phyloP scores from a whole-genome alignment of 2,329 filamentous ascomycete genomes.

The Alternaria atra region DNA sequence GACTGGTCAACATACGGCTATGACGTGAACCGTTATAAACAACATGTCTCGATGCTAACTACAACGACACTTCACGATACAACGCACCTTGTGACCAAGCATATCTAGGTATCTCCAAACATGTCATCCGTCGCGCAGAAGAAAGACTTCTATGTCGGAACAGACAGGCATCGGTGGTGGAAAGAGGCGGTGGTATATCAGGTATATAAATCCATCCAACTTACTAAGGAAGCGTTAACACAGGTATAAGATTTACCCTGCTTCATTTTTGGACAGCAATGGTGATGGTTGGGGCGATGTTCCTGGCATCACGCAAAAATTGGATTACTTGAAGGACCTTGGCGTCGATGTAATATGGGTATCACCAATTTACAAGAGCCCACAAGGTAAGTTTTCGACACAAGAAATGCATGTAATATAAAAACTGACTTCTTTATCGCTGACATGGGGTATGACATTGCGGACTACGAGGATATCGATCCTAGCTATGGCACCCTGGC shows the following conservation, averaged over 20 bases:
- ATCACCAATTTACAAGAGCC: conserved; percentile 56
- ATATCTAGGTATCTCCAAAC: not conserved
- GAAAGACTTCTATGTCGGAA: conserved; percentile 42
- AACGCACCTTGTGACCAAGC: not conserved
- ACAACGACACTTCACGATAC: not conserved
- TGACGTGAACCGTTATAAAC: conserved; percentile 12
- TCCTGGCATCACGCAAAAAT: conserved; percentile 64
- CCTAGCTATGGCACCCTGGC: conserved; percentile 51
- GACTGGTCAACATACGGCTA: conserved; percentile 7
- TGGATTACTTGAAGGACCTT: conserved; percentile 64
- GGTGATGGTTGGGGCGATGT: conserved; percentile 66
- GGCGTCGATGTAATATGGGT: conserved; percentile 52
- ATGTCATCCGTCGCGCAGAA: conserved; percentile 19
- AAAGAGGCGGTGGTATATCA: conserved; percentile 69
- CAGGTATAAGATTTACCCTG: conserved; percentile 61
- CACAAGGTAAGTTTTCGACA: conserved; percentile 37
- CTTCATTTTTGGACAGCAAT: conserved; percentile 67
- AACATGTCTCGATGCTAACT: not conserved
- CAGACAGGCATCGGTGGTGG: conserved; percentile 62
- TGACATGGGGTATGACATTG: conserved; percentile 55
- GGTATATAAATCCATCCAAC: conserved; percentile 15
- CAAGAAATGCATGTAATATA: not conserved
- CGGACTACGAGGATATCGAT: conserved; percentile 53
- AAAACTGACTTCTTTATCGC: conserved; percentile 19
- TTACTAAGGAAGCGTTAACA: not conserved